Conservation (phyloP, 805 yeast genomes). For the Yamadazyma scolyti region DNA sequence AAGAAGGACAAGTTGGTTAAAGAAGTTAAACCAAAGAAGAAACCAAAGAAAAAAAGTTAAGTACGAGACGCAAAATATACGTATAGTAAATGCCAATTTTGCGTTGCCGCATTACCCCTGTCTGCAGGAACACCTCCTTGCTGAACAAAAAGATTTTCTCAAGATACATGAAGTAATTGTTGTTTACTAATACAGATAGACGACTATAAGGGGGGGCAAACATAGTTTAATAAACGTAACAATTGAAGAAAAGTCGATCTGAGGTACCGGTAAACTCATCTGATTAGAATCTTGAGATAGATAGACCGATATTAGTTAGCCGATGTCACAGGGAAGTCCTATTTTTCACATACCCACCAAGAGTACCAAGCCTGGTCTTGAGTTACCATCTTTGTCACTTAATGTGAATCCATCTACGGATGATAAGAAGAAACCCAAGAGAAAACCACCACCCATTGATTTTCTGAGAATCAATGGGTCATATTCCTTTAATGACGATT, state of each 20-base stretch:
- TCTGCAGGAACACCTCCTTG: slow-evolving; percentile 3
- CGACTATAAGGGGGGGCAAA: no score
- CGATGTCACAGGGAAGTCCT: no score
- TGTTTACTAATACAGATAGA: no score
- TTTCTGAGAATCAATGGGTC: slow-evolving; percentile 31
- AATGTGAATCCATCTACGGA: slow-evolving; percentile 1
- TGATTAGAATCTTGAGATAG: no score
- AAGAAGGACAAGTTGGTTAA: slow-evolving; percentile 65
- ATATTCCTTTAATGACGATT: slow-evolving; percentile 9
- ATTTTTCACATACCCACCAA: slow-evolving; percentile 6
- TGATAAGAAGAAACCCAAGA: slow-evolving; percentile 11
- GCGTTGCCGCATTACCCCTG: slow-evolving; percentile 11
- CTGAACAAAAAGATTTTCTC: slow-evolving; percentile 1
- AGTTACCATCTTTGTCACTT: slow-evolving; percentile 1
- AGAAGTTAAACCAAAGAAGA: slow-evolving; percentile 38
- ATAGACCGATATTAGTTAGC: no score
- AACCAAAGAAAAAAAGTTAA: slow-evolving; percentile 4
- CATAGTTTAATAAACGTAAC: no score
- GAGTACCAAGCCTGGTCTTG: slow-evolving; percentile 1
- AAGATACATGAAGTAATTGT: no score
- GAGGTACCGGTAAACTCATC: no score
- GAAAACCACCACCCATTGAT: slow-evolving; percentile 45
- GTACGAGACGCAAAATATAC: not conserved
- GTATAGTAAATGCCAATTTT: not conserved
- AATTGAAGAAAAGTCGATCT: no score